Conservation (phyloP, 805 yeast species). For the Schwanniomyces occidentalis region DNA sequence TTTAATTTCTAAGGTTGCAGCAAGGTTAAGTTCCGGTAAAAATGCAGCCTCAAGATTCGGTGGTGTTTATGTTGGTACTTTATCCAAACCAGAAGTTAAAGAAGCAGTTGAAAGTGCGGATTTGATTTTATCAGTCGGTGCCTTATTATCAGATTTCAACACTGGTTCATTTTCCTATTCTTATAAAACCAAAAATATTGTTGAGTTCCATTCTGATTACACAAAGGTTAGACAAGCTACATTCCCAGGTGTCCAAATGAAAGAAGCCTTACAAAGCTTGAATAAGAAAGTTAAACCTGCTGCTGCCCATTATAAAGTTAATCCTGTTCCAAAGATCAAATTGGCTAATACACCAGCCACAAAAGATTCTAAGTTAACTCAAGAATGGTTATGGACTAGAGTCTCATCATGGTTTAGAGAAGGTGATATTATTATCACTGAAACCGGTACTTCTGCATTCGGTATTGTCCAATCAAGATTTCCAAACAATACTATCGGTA, state of each 20-base stretch:
- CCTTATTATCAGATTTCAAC: slow-evolving; percentile 83
- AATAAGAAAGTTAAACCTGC: slow-evolving; percentile 16
- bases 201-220: slow-evolving; percentile 78
- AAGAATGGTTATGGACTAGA: slow-evolving; percentile 65
- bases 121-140: slow-evolving; percentile 77
- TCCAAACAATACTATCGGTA: slow-evolving; percentile 59
- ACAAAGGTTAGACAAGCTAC: slow-evolving; percentile 69
- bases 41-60: slow-evolving; percentile 64
- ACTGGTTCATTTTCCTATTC: slow-evolving; percentile 84
- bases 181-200: slow-evolving; percentile 70
- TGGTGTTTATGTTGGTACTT: slow-evolving; percentile 84
- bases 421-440: slow-evolving; percentile 64
- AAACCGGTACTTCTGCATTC: slow-evolving; percentile 71
- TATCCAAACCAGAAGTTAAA: slow-evolving; percentile 71
- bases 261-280: slow-evolving; percentile 36
- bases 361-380: slow-evolving; percentile 37
- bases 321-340: slow-evolving; percentile 51
- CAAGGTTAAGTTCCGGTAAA: slow-evolving; percentile 18
- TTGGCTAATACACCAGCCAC: slow-evolving; percentile 37
- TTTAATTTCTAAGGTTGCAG: slow-evolving; percentile 21
- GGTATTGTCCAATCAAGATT: slow-evolving; percentile 63
- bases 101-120: slow-evolving; percentile 74
- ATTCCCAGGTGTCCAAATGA: slow-evolving; percentile 74
- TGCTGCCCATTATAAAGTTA: slow-evolving; percentile 45
- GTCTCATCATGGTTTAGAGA: slow-evolving; percentile 56